A percentile compares a stretch with the other conserved stretches of the same genome.
Conservation (phyloP, 2,329 filamentous ascomycete species). For the Beauveria asiatica region DNA sequence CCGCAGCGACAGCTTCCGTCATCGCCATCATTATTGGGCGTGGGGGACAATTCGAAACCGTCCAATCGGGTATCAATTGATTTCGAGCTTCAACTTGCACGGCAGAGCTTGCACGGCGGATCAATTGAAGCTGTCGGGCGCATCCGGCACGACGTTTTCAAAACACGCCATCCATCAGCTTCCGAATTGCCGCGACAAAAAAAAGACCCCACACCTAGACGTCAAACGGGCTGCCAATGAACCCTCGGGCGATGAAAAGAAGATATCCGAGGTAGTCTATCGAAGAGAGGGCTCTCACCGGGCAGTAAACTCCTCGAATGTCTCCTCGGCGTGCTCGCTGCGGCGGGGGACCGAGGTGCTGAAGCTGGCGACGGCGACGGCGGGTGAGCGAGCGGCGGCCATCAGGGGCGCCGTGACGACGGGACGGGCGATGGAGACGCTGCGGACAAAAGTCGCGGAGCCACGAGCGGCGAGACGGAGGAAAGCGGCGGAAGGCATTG, state of each 20-base stretch:
- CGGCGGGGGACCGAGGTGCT: constrained; percentile 52
- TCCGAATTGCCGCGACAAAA: constrained; percentile 2
- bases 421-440: constrained; percentile 52
- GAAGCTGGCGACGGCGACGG: constrained; percentile 45
- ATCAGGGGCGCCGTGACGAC: constrained; percentile 46
- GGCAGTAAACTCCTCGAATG: constrained; percentile 96
- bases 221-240: neutral
- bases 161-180: constrained; percentile 5
- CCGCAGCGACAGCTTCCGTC: constrained; percentile 18
- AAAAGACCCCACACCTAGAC: neutral
- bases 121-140: neutral
- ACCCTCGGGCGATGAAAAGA: neutral
- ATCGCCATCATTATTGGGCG: neutral
- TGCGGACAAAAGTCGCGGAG: constrained; percentile 51
- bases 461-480: constrained; percentile 65
- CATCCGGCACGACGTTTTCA: neutral
- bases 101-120: neutral
- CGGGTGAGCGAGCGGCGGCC: constrained; percentile 33
- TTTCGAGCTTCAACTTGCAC: neutral
- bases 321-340: constrained; percentile 78
- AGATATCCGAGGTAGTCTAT: neutral
- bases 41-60: neutral
- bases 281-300: constrained; percentile 54
- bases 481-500: constrained; percentile 59
- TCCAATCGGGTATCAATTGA: neutral